Evolutionary conservation across 164 flowering plant species (phyloP).

Genomic region (Santalum album): DNA sequence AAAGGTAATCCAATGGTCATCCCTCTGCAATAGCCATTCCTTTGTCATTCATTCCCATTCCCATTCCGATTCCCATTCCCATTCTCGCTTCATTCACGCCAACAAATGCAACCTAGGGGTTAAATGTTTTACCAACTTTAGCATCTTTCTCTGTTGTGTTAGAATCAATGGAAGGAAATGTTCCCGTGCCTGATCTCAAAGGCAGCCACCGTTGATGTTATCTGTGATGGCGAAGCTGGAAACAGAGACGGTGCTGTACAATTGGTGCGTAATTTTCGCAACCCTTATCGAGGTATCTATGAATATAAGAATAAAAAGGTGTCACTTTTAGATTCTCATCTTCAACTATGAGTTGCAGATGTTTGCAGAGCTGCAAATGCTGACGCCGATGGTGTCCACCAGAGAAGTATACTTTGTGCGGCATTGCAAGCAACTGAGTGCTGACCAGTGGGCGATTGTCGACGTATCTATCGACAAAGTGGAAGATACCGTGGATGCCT

Average conservation of each 20-base stretch:
- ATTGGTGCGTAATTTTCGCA: slow-evolving; percentile 42
- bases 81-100: too few relatives aligned
- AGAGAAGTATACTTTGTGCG: slow-evolving; percentile 87
- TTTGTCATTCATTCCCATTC: too few relatives aligned
- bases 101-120: too few relatives aligned
- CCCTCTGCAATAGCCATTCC: too few relatives aligned
- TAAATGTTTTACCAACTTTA: too few relatives aligned
- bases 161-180: slow-evolving; percentile 98
- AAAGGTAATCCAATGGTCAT: too few relatives aligned
- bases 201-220: slow-evolving; percentile 80
- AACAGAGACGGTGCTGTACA: slow-evolving; percentile 63
- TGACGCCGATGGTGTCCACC: slow-evolving; percentile 83
- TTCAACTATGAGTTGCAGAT: slow-evolving; percentile 38
- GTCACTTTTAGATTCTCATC: neutral
- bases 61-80: too few relatives aligned
- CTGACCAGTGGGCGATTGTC: slow-evolving; percentile 84
- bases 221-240: slow-evolving; percentile 66
- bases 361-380: slow-evolving; percentile 96
- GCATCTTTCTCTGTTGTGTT: neutral
- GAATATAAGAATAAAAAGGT: neutral
- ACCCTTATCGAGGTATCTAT: neutral
- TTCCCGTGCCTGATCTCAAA: slow-evolving; percentile 83
- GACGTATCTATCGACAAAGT: slow-evolving; percentile 86
- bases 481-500: slow-evolving; percentile 66
- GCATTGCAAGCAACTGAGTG: slow-evolving; percentile 56